Conservation (phyloP, 2,329 filamentous ascomycete species). For the Myriosclerotinia scirpicola region DNA sequence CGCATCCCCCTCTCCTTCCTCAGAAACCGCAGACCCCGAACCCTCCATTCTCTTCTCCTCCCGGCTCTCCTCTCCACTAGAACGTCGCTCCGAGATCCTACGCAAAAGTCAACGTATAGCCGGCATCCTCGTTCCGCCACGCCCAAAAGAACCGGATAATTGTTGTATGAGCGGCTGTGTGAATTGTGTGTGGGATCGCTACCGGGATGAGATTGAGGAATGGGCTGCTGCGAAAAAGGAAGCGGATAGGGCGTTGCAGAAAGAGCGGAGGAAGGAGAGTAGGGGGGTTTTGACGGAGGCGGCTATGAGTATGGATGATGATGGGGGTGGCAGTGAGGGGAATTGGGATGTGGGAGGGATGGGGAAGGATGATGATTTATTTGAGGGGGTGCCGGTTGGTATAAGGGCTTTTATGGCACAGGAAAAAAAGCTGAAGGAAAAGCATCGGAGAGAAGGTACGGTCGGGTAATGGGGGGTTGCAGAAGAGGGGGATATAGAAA, state of each 20-base stretch:
- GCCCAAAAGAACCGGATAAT: conserved; percentile 88
- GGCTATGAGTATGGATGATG: conserved; percentile 71
- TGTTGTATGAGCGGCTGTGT: conserved; percentile 99
- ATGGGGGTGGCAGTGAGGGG: conserved; percentile 71
- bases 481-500: neutral
- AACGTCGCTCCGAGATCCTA: conserved; percentile 61
- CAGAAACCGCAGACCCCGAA: conserved; percentile 39
- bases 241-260: conserved; percentile 33
- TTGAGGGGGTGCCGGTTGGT: conserved; percentile 80
- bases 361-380: conserved; percentile 61
- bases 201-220: conserved; percentile 86
- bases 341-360: conserved; percentile 57
- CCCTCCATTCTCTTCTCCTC: conserved; percentile 79
- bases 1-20: conserved; percentile 16
- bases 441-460: conserved; percentile 58
- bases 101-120: conserved; percentile 65
- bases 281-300: conserved; percentile 20
- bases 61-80: conserved; percentile 69
- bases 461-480: conserved; percentile 15
- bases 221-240: conserved; percentile 65
- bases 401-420: conserved; percentile 97
- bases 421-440: conserved; percentile 84
- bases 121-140: conserved; percentile 78
- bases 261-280: conserved; percentile 40
- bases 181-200: conserved; percentile 94